These are phyloP conservation scores for Simmondsia chinensis DNA, from an alignment of 148 eudicot genomes.

Conservation along the genomic window DNA sequence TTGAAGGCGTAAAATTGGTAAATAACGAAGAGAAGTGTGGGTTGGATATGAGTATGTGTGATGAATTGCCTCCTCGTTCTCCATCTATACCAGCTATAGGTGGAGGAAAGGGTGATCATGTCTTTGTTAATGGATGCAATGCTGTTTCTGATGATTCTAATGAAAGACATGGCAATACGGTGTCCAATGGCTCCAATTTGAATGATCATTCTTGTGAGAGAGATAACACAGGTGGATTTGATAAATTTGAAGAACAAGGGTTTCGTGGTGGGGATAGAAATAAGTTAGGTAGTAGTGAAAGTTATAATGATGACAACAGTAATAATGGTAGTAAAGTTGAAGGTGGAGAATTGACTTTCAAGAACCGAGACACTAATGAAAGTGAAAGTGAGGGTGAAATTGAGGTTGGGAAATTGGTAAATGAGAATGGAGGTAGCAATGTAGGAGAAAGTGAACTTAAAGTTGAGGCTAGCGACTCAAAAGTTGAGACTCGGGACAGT, in stretches of 20 bases:
- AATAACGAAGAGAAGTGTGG: conserved; percentile 31
- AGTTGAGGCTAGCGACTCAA: too few relatives aligned
- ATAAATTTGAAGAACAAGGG: neutral
- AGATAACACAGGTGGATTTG: neutral
- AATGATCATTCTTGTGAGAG: neutral
- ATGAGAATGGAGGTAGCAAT: conserved; percentile 2
- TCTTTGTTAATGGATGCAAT: conserved; percentile 29
- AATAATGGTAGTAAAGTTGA: conserved; percentile 4
- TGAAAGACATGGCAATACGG: conserved; percentile 7
- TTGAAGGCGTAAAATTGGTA: too few relatives aligned
- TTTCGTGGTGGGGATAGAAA: too few relatives aligned
- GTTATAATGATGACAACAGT: too few relatives aligned
- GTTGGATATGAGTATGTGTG: conserved; percentile 32
- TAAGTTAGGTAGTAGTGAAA: too few relatives aligned
- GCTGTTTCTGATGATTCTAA: conserved; percentile 21
- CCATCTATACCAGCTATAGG: too few relatives aligned
- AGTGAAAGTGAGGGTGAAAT: conserved; percentile 3
- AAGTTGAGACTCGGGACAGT: too few relatives aligned
- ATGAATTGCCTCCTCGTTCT: conserved; percentile 32
- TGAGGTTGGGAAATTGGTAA: conserved; percentile 2
- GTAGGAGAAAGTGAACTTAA: conserved; percentile 12
- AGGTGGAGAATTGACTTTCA: neutral
- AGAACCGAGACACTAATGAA: conserved; percentile 4
- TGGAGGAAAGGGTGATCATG: conserved; percentile 41
- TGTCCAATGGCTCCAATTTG: conserved; percentile 4